These are phyloP conservation scores for Aspergillus sp. DNA, from an alignment of 2,329 filamentous ascomycete genomes.

Conservation along the genomic window DNA sequence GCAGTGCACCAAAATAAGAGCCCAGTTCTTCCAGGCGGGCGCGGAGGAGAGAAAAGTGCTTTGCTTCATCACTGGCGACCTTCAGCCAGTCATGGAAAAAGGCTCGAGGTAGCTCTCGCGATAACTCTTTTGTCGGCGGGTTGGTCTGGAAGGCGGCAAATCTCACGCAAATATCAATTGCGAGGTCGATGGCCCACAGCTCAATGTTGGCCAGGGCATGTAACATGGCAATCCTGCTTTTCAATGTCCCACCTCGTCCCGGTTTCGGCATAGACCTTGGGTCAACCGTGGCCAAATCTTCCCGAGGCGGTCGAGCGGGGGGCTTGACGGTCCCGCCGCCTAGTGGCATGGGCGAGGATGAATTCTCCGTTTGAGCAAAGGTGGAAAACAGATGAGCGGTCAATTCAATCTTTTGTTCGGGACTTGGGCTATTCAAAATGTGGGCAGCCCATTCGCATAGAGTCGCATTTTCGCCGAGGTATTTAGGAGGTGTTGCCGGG, in stretches of 20 bases:
- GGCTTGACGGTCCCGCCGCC: slow-evolving; percentile 28
- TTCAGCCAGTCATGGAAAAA: slow-evolving; percentile 43
- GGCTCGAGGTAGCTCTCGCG: slow-evolving; percentile 34
- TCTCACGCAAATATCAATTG: slow-evolving; percentile 40
- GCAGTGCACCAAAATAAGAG: slow-evolving; percentile 36
- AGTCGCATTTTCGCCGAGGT: slow-evolving; percentile 33
- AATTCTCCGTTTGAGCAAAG: slow-evolving; percentile 32
- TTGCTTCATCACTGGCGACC: slow-evolving; percentile 40
- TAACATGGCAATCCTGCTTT: slow-evolving; percentile 39
- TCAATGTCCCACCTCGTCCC: slow-evolving; percentile 35
- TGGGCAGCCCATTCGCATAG: slow-evolving; percentile 42
- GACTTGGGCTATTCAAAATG: slow-evolving; percentile 36
- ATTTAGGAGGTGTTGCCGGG: slow-evolving; percentile 17
- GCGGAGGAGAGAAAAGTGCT: slow-evolving; percentile 40
- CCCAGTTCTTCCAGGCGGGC: slow-evolving; percentile 38
- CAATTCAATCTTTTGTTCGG: slow-evolving; percentile 41
- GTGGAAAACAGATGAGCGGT: slow-evolving; percentile 36
- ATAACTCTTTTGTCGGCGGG: slow-evolving; percentile 19
- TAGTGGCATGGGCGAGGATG: slow-evolving; percentile 34
- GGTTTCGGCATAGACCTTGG: slow-evolving; percentile 33
- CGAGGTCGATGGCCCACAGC: slow-evolving; percentile 41
- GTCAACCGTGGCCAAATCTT: slow-evolving; percentile 30
- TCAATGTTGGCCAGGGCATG: slow-evolving; percentile 42
- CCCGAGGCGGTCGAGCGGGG: slow-evolving; percentile 35
- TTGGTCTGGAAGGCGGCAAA: slow-evolving; percentile 37